These are phyloP conservation scores for Macrophomina pseudophaseolina DNA, from an alignment of 2,329 filamentous ascomycete species.

Conservation along the genomic window DNA sequence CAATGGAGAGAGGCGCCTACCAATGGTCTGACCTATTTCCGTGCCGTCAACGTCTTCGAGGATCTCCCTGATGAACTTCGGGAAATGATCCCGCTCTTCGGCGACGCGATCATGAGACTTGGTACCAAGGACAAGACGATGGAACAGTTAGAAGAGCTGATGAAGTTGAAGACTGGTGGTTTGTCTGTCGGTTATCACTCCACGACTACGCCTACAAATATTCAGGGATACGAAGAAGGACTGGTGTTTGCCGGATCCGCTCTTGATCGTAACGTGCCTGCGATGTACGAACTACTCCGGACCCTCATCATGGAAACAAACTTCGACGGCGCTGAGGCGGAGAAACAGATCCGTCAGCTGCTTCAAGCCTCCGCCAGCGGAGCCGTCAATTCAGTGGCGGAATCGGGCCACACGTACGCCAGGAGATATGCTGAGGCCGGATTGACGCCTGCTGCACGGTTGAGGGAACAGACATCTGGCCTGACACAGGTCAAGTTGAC, in stretches of 20 bases:
- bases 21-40: slow-evolving; percentile 95
- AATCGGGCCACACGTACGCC: slow-evolving; percentile 86
- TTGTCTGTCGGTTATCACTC: slow-evolving; percentile 84
- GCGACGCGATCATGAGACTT: slow-evolving; percentile 89
- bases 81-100: slow-evolving; percentile 85
- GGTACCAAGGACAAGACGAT: slow-evolving; percentile 87
- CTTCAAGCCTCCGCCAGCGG: slow-evolving; percentile 87
- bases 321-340: slow-evolving; percentile 82
- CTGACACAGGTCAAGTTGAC: slow-evolving; percentile 87
- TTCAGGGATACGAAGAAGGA: slow-evolving; percentile 76
- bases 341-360: slow-evolving; percentile 82
- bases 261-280: slow-evolving; percentile 84
- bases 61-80: slow-evolving; percentile 84
- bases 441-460: slow-evolving; percentile 71
- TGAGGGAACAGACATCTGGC: slow-evolving; percentile 86
- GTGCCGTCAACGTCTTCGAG: slow-evolving; percentile 80
- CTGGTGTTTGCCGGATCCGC: slow-evolving; percentile 85
- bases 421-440: slow-evolving; percentile 82
- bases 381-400: slow-evolving; percentile 88
- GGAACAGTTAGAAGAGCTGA: slow-evolving; percentile 93
- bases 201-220: slow-evolving; percentile 76
- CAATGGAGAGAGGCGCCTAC: slow-evolving; percentile 94
- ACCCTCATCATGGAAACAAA: slow-evolving; percentile 85
- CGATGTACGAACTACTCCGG: slow-evolving; percentile 86
- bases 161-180: slow-evolving; percentile 95